phyloP scores from a whole-genome alignment of 2,329 filamentous ascomycete genomes.

The Colletotrichum acutatum region DNA sequence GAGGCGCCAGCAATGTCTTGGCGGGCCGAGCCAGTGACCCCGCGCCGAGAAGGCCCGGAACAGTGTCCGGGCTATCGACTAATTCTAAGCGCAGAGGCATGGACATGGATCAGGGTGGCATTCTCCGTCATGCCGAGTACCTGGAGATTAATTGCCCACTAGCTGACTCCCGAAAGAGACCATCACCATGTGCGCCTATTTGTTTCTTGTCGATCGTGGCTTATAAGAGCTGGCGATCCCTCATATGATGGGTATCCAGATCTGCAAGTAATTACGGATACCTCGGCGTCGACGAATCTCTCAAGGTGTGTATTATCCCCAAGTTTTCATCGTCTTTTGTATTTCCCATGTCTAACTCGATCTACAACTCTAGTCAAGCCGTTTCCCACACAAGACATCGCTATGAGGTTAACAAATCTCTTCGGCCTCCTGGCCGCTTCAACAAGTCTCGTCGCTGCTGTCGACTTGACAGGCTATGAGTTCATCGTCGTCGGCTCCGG shows the following conservation, averaged over 20 bases:
- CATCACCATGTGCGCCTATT: neutral
- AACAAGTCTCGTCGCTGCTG: conserved; percentile 36
- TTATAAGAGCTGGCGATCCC: neutral
- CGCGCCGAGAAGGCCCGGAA: neutral
- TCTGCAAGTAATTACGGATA: neutral
- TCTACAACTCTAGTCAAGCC: neutral
- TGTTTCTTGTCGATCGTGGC: neutral
- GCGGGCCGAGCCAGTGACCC: conserved; percentile 1
- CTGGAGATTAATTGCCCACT: neutral
- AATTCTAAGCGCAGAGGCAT: neutral
- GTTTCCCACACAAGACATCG: neutral
- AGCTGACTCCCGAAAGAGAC: neutral
- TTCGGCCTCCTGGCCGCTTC: conserved; percentile 38
- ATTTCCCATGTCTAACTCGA: no score
- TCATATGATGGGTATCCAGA: neutral
- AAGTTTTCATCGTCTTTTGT: no score
- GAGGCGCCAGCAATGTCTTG: neutral
- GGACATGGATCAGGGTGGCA: neutral
- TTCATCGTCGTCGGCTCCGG: conserved; percentile 72
- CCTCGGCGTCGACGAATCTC: no score
- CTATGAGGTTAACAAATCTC: conserved; percentile 27
- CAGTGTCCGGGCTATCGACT: neutral
- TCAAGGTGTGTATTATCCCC: neutral
- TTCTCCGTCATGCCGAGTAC: neutral
- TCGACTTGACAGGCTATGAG: conserved; percentile 58